Base-by-base conservation (phyloP, 179 eudicot genomes). In the Sideroxylon spinosum region DNA sequence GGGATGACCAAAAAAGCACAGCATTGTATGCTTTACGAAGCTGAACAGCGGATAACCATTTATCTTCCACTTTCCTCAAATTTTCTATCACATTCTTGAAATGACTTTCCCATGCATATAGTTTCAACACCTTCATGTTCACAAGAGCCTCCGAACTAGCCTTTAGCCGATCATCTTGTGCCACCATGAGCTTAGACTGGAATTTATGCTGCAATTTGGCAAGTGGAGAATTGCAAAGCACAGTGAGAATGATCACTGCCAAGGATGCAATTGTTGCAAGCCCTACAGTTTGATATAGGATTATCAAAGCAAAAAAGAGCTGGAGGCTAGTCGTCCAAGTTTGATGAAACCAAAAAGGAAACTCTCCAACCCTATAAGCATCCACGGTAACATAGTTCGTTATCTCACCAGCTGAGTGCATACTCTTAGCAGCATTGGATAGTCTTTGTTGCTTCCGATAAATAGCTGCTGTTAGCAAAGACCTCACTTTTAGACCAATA, bases 71-170 rank as follows among this genome's bases (percentile, higher is more conserved):
- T 28, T 69, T 56, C 81, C 93, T 83, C 68, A 89, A 61, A 0
- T 62, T 72, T 62, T 88, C 86, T 0, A 91, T 83, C 10, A 74
- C 84, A 46, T 82, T 80, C 80, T 84, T 89, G 78, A 91, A 89
- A 85, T 85, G 91, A 57, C 77, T 86, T 71, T 90, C 97, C 97
- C 97, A 92, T 0, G 97, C 93, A 78, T 92, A 88, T 32, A 89
- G 57, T 70, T 92, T 92, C 46, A 92, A 80, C 66, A 92, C 91
- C 83, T 90, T 92, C 94, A 92, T 92, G 79, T 88, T 91, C 78
- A 88, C 83, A 6, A 92, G 92, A 52, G 93, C 93, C 78, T 92
- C 97, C 0, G 86, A 80, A 53, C 57, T 81, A 22, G 85, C 86
- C 81, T 87, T 91, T 9, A 92, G 83, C 76, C 91, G 80, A 63